Evolutionary conservation across 257 asterid genomes (phyloP).

Genomic region (Solanum dulcamara): DNA sequence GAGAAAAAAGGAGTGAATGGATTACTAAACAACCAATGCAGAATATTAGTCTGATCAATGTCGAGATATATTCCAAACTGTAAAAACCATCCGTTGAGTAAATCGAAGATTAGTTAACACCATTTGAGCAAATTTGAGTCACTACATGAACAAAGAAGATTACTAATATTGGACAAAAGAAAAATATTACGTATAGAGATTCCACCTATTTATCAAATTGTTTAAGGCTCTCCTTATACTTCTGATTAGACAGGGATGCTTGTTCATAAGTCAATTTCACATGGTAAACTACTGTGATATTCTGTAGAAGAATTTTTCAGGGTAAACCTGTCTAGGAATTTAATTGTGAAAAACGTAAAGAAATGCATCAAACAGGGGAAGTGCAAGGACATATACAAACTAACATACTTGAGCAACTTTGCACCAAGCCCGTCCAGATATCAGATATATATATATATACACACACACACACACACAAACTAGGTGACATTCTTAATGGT

Average conservation of each 20-base stretch:
- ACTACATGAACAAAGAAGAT: background rate
- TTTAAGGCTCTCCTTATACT: background rate
- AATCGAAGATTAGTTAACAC: background rate
- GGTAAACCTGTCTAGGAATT: background rate
- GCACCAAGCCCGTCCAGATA: background rate
- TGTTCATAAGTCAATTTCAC: background rate
- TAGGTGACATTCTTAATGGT: background rate
- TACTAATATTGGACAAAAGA: background rate
- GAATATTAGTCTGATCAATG: background rate
- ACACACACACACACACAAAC: no score
- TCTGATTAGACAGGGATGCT: background rate
- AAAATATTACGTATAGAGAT: background rate
- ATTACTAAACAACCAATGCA: background rate
- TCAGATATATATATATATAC: background rate
- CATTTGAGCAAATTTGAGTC: background rate
- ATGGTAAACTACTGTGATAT: background rate
- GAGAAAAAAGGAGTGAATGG: background rate
- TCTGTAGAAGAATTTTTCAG: background rate
- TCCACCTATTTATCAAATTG: background rate
- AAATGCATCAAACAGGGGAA: background rate
- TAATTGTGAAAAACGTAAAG: background rate
- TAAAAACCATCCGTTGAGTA: background rate
- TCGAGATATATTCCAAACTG: background rate
- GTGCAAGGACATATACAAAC: background rate
- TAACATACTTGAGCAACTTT: background rate